Percentiles rank a stretch among this genome's conserved stretches.
Conservation (phyloP, 2,329 filamentous ascomycete genomes). For the Lasiodiplodia citricola region DNA sequence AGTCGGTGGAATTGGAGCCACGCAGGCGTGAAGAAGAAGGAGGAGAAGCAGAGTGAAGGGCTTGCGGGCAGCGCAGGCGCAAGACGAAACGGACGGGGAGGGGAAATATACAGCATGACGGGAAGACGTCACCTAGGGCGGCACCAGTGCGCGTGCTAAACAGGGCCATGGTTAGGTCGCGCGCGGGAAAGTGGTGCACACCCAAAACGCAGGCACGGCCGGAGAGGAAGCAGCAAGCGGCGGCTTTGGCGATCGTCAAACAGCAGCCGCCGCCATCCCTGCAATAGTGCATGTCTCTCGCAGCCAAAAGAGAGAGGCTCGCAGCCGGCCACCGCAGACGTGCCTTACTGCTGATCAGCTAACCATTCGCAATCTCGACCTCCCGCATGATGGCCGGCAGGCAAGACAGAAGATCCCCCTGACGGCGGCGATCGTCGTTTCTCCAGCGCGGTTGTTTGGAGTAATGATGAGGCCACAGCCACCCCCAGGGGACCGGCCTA, state of each 20-base stretch:
- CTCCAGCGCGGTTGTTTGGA: constrained; percentile 12
- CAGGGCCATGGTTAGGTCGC: not conserved
- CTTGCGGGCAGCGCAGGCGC: not conserved
- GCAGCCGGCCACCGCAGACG: not conserved
- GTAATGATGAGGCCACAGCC: constrained; percentile 1
- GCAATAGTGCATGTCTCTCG: not conserved
- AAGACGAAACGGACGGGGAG: too few species aligned
- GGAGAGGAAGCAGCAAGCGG: not conserved
- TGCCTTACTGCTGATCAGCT: not conserved
- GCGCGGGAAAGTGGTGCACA: constrained; percentile 8
- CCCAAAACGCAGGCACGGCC: not conserved
- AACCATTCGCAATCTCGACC: not conserved
- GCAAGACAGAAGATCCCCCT: not conserved
- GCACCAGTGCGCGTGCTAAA: constrained; percentile 14
- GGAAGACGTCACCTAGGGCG: constrained; percentile 14
- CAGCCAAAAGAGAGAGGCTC: not conserved
- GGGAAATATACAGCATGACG: not conserved
- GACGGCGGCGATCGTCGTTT: not conserved
- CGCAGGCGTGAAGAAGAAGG: not conserved
- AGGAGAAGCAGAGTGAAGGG: not conserved
- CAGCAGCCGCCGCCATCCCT: not conserved
- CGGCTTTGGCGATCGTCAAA: not conserved
- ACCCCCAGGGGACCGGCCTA: not conserved
- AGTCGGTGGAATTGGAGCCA: not conserved
- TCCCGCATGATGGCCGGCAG: not conserved